phyloP scores from a whole-genome alignment of 176 grass and related monocot genomes.

The Oryza brachyantha region DNA sequence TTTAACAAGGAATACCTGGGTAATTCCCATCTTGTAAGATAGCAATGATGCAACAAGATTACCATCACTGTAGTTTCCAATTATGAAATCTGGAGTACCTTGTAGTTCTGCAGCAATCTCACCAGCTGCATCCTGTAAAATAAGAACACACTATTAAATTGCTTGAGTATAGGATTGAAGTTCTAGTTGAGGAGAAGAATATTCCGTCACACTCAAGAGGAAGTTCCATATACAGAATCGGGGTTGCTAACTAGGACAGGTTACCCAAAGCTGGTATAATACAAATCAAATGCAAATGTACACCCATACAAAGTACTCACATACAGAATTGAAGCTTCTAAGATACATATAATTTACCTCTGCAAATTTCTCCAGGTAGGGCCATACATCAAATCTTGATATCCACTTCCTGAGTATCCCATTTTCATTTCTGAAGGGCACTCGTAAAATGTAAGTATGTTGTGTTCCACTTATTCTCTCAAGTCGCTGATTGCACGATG shows the following conservation, averaged over 20 bases:
- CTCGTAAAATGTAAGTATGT: slow-evolving; percentile 71
- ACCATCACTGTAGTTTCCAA: slow-evolving; percentile 96
- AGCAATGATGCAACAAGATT: slow-evolving; percentile 97
- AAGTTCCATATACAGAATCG: background rate
- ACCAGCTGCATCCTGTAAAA: slow-evolving; percentile 73
- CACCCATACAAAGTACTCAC: background rate
- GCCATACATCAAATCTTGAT: slow-evolving; percentile 97
- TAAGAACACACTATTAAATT: background rate
- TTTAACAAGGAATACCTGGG: slow-evolving; percentile 52
- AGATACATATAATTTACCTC: slow-evolving; percentile 54
- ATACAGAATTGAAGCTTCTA: background rate
- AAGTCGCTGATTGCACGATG: slow-evolving; percentile 82
- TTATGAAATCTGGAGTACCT: slow-evolving; percentile 84
- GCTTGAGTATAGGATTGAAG: background rate
- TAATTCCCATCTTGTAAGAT: slow-evolving; percentile 84
- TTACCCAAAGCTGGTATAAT: background rate
- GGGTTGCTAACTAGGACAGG: background rate
- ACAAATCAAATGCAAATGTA: background rate
- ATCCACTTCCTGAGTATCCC: slow-evolving; percentile 90
- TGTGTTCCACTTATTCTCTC: slow-evolving; percentile 88
- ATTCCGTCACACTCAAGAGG: background rate
- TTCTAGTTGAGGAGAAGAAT: slow-evolving; percentile 8
- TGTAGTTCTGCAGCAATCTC: slow-evolving; percentile 89
- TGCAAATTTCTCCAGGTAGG: slow-evolving; percentile 78
- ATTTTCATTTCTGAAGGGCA: slow-evolving; percentile 79